Base-by-base conservation (phyloP, 352 stramenopile genomes). In the Phytophthora multivora region DNA sequence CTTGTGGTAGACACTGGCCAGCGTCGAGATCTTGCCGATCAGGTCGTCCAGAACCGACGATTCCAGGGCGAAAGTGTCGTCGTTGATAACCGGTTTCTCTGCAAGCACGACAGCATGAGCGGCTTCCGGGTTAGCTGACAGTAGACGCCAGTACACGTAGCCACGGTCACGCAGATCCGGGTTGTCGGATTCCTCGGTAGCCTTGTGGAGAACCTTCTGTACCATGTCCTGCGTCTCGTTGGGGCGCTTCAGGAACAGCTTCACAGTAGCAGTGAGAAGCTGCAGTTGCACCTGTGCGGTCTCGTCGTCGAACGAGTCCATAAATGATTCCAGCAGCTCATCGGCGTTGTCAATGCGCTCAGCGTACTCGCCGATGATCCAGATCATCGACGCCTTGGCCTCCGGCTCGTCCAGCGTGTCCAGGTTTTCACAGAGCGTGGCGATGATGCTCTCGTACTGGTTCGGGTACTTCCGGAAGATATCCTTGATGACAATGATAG, bases 381-480 rank as follows among this genome's bases (percentile, higher is more conserved):
- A 99, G 70, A 99, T 98, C 95, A 99, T 99, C 15, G 88, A 96
- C 5, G 97, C 97, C 83, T 99, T 99, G 10, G 98, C 98, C 69
- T 99, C 93, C 0, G 98, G 98, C 69, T 99, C 98, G 73, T 99
- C 98, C 19, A 99, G 71, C 9, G 97, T 98, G 75, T 99, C 98
- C n/a, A 99, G 77, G 75, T 99, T 99, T 67, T 99, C 97, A 71
- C 98, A 99, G 13, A 99, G 79, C 8, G 96, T 99, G 19, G 94
- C 96, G 75, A 99, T 99, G 75, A 99, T 98, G 58, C 81, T 96
- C 77, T 99, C 98, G 72, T 99, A 99, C 60, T 98, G 91, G 83
- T 99, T 99, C 58, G 97, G 97, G 81, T 99, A 99, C 70, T 98
- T 97, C 47, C 98, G 93, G 89, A 99, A 99, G 61, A 99, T 99